Conservation (phyloP, 129 eudicot species). For the Tagetes erecta region DNA sequence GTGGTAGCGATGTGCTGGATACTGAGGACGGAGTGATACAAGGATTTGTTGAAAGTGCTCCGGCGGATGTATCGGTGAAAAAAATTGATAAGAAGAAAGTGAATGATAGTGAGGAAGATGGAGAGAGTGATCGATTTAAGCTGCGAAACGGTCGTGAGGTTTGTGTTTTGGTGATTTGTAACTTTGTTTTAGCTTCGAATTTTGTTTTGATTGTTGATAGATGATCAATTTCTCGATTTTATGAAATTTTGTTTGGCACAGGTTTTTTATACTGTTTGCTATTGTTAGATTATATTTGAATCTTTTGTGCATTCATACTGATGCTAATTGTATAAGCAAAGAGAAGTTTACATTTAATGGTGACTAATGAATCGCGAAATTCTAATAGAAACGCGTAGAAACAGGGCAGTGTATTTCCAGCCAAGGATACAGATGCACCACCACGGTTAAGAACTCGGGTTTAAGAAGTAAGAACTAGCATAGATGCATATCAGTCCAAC, state of each 20-base stretch:
- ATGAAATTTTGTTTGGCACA: background rate
- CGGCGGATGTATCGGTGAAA: conserved; percentile 24
- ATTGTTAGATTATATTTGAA: background rate
- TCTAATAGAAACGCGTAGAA: too few species aligned
- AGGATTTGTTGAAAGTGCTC: conserved; percentile 32
- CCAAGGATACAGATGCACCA: too few species aligned
- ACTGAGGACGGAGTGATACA: conserved; percentile 18
- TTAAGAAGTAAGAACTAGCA: too few species aligned
- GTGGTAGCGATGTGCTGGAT: conserved; percentile 20
- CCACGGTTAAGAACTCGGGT: too few species aligned
- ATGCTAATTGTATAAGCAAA: background rate
- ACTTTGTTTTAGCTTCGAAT: background rate
- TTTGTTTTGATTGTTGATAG: background rate
- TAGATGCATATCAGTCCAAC: too few species aligned
- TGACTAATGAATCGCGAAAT: too few species aligned
- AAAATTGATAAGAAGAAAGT: conserved; percentile 32
- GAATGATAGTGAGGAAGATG: conserved; percentile 38
- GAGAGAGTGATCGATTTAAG: conserved; percentile 49
- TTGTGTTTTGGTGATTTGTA: background rate
- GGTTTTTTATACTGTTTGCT: background rate
- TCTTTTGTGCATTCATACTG: background rate
- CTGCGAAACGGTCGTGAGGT: conserved; percentile 83
- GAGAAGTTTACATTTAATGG: background rate
- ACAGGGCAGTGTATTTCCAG: too few species aligned
- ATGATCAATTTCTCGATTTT: too few species aligned